phyloP scores from a whole-genome alignment of 306 rosid genomes.

The Ormosia semicastrata region DNA sequence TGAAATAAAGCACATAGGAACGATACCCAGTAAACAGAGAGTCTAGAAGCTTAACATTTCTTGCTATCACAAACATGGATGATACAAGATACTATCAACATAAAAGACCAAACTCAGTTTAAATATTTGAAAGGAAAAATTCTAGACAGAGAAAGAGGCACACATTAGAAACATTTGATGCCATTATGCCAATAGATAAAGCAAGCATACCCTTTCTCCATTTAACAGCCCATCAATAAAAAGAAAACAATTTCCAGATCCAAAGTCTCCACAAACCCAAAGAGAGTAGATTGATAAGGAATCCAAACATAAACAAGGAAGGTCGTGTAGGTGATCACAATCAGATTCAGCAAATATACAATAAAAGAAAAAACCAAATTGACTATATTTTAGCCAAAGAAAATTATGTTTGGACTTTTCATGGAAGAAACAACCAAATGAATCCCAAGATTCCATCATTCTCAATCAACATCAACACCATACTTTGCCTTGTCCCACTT shows the following conservation, averaged over 20 bases:
- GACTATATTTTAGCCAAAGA: not conserved
- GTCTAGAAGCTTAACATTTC: not conserved
- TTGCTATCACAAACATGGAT: not conserved
- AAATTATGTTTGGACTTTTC: not conserved
- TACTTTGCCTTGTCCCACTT: not conserved
- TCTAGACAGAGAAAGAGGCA: not conserved
- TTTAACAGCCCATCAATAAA: too few species aligned
- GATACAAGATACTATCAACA: not conserved
- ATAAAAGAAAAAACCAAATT: not conserved
- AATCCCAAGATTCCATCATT: conserved; percentile 27
- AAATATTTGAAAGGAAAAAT: not conserved
- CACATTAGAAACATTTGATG: not conserved
- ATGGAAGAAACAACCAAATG: conserved; percentile 3
- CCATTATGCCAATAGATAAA: too few species aligned
- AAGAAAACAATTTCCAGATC: too few species aligned
- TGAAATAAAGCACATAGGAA: too few species aligned
- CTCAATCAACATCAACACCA: conserved; percentile 26
- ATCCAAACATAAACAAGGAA: too few species aligned
- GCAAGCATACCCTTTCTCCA: too few species aligned
- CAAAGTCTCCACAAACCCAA: too few species aligned
- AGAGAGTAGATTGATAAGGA: too few species aligned
- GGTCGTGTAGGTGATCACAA: too few species aligned
- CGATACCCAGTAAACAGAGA: too few species aligned
- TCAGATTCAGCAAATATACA: too few species aligned
- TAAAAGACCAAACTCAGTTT: not conserved